These are phyloP conservation scores for Xanthoparmelia taractica DNA, from an alignment of 495 filamentous ascomycete genomes.

Conservation along the genomic window DNA sequence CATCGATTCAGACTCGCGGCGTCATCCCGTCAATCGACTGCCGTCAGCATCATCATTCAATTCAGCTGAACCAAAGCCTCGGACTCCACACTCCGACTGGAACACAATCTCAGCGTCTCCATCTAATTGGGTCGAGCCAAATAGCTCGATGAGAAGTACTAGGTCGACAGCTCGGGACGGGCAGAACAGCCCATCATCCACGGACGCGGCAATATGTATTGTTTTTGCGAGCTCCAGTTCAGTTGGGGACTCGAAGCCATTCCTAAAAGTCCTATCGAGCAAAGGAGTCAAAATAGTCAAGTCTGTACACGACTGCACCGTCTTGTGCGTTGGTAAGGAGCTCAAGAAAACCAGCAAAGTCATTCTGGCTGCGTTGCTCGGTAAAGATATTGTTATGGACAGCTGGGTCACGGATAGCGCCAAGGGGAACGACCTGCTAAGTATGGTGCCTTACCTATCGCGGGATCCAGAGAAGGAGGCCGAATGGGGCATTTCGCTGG, in stretches of 20 bases:
- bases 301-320: constrained; percentile 24
- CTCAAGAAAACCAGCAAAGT: constrained; percentile 36
- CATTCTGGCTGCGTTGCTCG: constrained; percentile 30
- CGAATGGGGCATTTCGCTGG: constrained; percentile 32
- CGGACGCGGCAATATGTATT: constrained; percentile 5
- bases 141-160: constrained; percentile 16
- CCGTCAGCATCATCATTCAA: not conserved
- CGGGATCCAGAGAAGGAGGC: constrained; percentile 26
- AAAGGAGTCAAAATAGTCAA: constrained; percentile 27
- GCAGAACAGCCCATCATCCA: not conserved
- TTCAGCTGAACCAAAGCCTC: not conserved
- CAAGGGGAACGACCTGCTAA: constrained; percentile 25
- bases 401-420: constrained; percentile 32
- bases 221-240: constrained; percentile 23
- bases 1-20: not conserved
- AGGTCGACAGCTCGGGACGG: constrained; percentile 12
- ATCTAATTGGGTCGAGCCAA: not conserved
- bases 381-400: constrained; percentile 35
- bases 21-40: not conserved
- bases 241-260: constrained; percentile 11
- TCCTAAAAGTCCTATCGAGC: constrained; percentile 29
- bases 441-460: constrained; percentile 26
- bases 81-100: not conserved
- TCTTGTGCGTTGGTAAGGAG: constrained; percentile 34
- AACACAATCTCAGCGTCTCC: not conserved